These are phyloP conservation scores for Cucurbitaria berberidis DNA, from an alignment of 2,329 filamentous ascomycete species.

Conservation along the genomic window DNA sequence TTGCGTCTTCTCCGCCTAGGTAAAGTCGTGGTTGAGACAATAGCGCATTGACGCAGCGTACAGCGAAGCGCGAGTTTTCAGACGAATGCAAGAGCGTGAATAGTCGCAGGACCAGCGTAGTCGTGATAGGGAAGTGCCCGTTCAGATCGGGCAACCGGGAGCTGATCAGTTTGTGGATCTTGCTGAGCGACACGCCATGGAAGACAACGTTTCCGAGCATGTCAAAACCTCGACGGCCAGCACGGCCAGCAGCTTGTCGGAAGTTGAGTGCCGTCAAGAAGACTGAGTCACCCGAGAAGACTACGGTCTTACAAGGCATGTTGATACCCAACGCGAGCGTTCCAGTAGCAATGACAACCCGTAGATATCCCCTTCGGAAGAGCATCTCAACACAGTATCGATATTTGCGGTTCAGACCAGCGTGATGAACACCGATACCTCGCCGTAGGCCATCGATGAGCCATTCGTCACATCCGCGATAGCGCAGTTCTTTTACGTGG, in stretches of 20 bases:
- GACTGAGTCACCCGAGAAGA: conserved; percentile 75
- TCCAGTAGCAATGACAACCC: conserved; percentile 75
- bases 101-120: conserved; percentile 71
- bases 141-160: conserved; percentile 75
- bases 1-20: conserved; percentile 71
- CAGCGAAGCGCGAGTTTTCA: conserved; percentile 66
- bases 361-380: conserved; percentile 74
- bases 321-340: conserved; percentile 78
- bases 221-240: conserved; percentile 81
- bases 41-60: conserved; percentile 68
- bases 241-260: conserved; percentile 76
- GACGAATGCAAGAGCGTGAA: conserved; percentile 72
- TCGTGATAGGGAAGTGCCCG: conserved; percentile 80
- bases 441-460: conserved; percentile 68
- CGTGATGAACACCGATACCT: conserved; percentile 78
- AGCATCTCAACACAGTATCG: conserved; percentile 75
- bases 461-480: conserved; percentile 57
- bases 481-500: conserved; percentile 59
- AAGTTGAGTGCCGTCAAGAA: conserved; percentile 78
- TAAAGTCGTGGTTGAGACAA: conserved; percentile 74
- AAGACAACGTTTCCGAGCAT: conserved; percentile 83
- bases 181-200: conserved; percentile 65
- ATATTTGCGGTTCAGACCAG: conserved; percentile 79
- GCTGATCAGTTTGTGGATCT: conserved; percentile 72
- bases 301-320: conserved; percentile 76